phyloP scores from a whole-genome alignment of 805 yeast species.

The Nakazawaea populi region DNA sequence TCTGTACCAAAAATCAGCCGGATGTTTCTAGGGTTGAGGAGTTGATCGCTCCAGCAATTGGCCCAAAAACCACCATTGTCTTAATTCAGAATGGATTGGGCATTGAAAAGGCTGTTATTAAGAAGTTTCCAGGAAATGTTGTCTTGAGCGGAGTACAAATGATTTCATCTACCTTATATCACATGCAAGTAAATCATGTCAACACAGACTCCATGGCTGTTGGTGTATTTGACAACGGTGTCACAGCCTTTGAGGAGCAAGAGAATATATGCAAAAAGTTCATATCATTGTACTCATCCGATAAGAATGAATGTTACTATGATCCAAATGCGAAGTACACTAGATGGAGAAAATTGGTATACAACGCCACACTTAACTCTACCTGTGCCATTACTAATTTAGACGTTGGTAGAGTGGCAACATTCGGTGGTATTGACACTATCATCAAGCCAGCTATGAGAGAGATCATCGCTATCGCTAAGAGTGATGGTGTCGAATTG shows the following conservation, averaged over 20 bases:
- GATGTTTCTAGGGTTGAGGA: slow-evolving; percentile 48
- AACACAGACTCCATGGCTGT: slow-evolving; percentile 26
- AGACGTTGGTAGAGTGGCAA: slow-evolving; percentile 31
- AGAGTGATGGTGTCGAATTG: slow-evolving; percentile 37
- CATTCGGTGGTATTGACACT: slow-evolving; percentile 22
- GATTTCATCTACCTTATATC: slow-evolving; percentile 27
- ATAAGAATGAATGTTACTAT: slow-evolving; percentile 20
- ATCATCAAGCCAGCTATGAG: slow-evolving; percentile 35
- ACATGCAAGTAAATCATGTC: slow-evolving; percentile 26
- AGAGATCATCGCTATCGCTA: slow-evolving; percentile 39
- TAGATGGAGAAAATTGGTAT: slow-evolving; percentile 42
- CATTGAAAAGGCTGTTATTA: slow-evolving; percentile 27
- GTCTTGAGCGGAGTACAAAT: slow-evolving; percentile 35
- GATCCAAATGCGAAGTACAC: slow-evolving; percentile 32
- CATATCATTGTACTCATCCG: slow-evolving; percentile 27
- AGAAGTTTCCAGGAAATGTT: slow-evolving; percentile 26
- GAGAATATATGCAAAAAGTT: slow-evolving; percentile 25
- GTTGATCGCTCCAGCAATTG: slow-evolving; percentile 17
- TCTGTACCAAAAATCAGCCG: slow-evolving; percentile 62
- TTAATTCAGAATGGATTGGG: slow-evolving; percentile 36
- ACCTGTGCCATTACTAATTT: slow-evolving; percentile 35
- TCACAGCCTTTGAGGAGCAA: slow-evolving; percentile 19
- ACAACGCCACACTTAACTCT: slow-evolving; percentile 42
- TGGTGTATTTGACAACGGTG: slow-evolving; percentile 31
- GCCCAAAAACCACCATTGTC: slow-evolving; percentile 26